A percentile compares a stretch with the other conserved stretches of the same genome.
phyloP scores from a whole-genome alignment of 2,329 filamentous ascomycete species.

The Torrubiella hemipterigena region DNA sequence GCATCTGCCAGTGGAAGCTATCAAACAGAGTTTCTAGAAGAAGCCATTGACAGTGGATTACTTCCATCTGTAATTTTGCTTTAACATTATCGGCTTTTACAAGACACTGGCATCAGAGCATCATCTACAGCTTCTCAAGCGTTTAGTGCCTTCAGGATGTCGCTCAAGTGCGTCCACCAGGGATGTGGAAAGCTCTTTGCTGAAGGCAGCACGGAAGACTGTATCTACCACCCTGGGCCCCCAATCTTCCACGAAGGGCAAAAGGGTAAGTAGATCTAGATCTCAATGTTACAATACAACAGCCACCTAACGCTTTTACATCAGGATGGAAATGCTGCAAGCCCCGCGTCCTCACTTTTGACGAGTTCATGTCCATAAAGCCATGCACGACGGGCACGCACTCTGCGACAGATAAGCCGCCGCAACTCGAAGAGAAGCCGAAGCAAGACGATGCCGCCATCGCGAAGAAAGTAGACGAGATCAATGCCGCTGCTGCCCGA shows the following conservation, averaged over 20 bases:
- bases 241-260: constrained; percentile 96
- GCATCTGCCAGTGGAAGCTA: constrained; percentile 2
- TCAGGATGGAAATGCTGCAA: constrained; percentile 99
- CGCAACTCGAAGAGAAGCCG: constrained; percentile 47
- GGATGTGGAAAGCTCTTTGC: constrained; percentile 85
- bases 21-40: constrained; percentile 22
- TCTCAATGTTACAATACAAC: background rate
- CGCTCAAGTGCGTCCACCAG: constrained; percentile 89
- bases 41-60: too few relatives aligned
- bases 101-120: too few relatives aligned
- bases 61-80: too few relatives aligned
- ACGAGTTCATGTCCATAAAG: constrained; percentile 88
- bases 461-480: constrained; percentile 39
- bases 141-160: too few relatives aligned
- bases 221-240: constrained; percentile 84
- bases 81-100: too few relatives aligned
- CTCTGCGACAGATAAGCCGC: constrained; percentile 67
- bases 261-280: constrained; percentile 60
- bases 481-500: constrained; percentile 31
- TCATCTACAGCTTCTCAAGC: too few relatives aligned
- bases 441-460: constrained; percentile 28
- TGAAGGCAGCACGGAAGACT: constrained; percentile 71
- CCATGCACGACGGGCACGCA: constrained; percentile 92
- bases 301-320: constrained; percentile 5
- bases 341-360: constrained; percentile 88